Base-by-base conservation (phyloP, 2,329 filamentous ascomycete genomes). In the Cladorrhinum sp. region DNA sequence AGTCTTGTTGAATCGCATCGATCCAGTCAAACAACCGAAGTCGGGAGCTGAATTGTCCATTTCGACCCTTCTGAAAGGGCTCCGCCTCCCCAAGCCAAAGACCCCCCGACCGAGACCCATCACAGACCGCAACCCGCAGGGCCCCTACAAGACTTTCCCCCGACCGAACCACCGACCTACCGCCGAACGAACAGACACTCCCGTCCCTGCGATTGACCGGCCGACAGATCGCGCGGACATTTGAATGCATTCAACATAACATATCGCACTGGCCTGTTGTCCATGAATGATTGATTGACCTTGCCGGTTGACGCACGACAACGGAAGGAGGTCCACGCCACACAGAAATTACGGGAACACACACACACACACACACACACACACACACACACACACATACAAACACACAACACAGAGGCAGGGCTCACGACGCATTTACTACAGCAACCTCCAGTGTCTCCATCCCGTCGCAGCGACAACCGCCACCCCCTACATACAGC, bases 191-290 rank as follows among this genome's bases (percentile, higher is more conserved):
- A 55, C 32, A 23, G 52, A 55, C 52, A 36, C 29, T 32, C n/a
- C 50, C 29, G 29, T 38, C 36, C 29, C 25, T 52, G 24, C 29
- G 29, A 55, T 55, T 55, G 52, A 55, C 32, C 32, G 22, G 52
- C 32, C 52, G 52, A 54, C 51, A 53, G 16, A 10, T 36, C 32
- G 32, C 32, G 32, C 32, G 32, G 32, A 13, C 32, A 16, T 36
- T 36, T 36, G 32, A 36, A 36, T 36, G 32, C 32, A 36, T 36
- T 3, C 6, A 36, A 36, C 41, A 22, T 22, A 32, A 13, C 29
- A 32, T n/a, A 32, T 13, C 29, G 13, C 29, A 32, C 29, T 32
- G 29, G 29, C 13, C 29, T 13, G 7, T 32, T 32, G 13, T 32
- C 13, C 7, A 32, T 45, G 41, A 45, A 45, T 45, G 41, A 45